phyloP scores from a whole-genome alignment of 495 filamentous ascomycete genomes.

The Trichoderma orchidacearum region DNA sequence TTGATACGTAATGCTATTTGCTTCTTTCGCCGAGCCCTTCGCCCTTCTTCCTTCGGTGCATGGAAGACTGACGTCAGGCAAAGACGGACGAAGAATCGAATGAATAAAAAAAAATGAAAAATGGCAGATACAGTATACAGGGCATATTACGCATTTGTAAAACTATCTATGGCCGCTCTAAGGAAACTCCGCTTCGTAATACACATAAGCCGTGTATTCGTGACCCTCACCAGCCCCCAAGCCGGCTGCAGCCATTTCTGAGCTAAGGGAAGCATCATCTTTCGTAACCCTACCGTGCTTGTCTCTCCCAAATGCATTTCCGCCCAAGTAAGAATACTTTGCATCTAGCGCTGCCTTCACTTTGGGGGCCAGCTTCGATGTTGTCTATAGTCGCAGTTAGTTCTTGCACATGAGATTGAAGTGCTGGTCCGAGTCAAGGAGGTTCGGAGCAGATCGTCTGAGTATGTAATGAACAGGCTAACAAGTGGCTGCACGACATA shows the following conservation, averaged over 20 bases:
- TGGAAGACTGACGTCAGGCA: neutral
- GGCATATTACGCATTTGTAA: neutral
- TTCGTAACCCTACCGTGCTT: conserved; percentile 84
- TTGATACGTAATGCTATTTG: neutral
- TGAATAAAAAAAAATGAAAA: neutral
- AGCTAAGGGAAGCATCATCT: conserved; percentile 62
- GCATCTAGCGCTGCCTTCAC: conserved; percentile 69
- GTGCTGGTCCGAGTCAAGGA: neutral
- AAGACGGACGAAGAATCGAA: neutral
- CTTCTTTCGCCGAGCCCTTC: neutral
- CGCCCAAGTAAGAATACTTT: conserved; percentile 81
- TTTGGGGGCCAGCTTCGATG: conserved; percentile 66
- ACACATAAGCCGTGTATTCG: conserved; percentile 93
- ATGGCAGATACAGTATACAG: neutral
- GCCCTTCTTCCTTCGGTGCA: neutral
- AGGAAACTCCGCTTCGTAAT: conserved; percentile 83
- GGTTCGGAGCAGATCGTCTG: neutral
- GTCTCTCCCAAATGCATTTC: conserved; percentile 87
- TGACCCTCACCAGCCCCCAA: conserved; percentile 47
- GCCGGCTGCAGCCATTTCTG: conserved; percentile 63
- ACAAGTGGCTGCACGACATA: conserved; percentile 27
- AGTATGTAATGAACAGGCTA: neutral
- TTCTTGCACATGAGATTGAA: neutral
- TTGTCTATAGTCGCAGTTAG: conserved; percentile 46
- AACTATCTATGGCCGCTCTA: conserved; percentile 13